Conservation (phyloP, 1,139 yeast species). For the Candida tetrigidarum region DNA sequence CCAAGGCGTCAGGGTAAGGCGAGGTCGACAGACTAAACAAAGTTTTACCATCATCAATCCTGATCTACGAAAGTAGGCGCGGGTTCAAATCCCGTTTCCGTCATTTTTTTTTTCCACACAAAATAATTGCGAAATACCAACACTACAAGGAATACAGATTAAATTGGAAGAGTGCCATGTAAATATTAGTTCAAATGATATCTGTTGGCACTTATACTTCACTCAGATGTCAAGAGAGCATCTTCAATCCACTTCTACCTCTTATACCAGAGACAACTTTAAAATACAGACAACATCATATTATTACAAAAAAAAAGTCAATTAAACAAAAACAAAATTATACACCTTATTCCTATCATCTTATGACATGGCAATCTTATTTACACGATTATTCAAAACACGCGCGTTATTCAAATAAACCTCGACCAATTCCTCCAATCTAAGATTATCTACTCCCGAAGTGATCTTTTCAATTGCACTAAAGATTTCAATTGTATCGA, state of each 20-base stretch:
- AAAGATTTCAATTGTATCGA: slow-evolving; percentile 66
- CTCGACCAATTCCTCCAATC: slow-evolving; percentile 73
- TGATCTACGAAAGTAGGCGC: slow-evolving; percentile 57
- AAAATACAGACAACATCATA: no score
- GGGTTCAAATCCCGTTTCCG: slow-evolving; percentile 52
- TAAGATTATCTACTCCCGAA: slow-evolving; percentile 56
- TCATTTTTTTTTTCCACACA: slow-evolving; percentile 11
- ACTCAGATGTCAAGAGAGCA: no score
- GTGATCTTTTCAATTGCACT: slow-evolving; percentile 59
- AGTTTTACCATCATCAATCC: slow-evolving; percentile 25
- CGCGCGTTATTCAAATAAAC: slow-evolving; percentile 72
- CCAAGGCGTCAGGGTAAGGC: slow-evolving; percentile 16
- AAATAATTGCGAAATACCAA: no score
- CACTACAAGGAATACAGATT: no score
- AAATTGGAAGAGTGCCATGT: no score
- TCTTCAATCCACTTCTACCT: no score
- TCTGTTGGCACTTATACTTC: no score
- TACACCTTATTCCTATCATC: not conserved
- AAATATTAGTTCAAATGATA: no score
- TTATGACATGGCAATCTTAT: not conserved
- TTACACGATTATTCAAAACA: slow-evolving; percentile 2
- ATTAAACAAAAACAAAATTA: no score
- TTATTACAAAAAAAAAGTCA: no score
- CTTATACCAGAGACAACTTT: no score
- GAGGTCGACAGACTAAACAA: slow-evolving; percentile 15